Conservation (phyloP, 177 flowering plant species). For the Vitis hybrid region DNA sequence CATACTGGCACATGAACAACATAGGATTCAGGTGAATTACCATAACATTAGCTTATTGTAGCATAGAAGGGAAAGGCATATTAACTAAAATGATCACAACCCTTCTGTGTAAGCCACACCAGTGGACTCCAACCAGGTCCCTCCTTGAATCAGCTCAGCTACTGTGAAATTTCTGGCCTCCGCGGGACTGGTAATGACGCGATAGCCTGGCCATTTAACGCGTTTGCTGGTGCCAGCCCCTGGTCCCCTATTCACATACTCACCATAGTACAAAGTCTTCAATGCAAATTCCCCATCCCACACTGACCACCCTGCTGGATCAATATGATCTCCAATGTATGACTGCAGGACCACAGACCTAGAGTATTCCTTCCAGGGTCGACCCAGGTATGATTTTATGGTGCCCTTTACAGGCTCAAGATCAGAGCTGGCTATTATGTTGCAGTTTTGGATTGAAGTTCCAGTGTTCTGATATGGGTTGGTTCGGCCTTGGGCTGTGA, state of each 20-base stretch:
- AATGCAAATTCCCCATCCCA: conserved; percentile 49
- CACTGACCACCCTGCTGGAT: conserved; percentile 49
- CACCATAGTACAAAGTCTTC: conserved; percentile 65
- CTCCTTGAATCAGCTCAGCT: conserved; percentile 52
- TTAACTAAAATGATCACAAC: conserved; percentile 22
- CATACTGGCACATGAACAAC: no score
- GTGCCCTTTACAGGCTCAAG: conserved; percentile 40
- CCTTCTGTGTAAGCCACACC: conserved; percentile 58
- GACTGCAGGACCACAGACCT: conserved; percentile 63
- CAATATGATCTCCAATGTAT: conserved; percentile 38
- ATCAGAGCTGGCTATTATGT: conserved; percentile 43
- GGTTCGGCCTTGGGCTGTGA: conserved; percentile 63
- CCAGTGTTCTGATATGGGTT: conserved; percentile 70
- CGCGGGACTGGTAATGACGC: conserved; percentile 32
- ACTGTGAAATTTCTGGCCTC: conserved; percentile 62
- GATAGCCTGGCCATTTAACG: conserved; percentile 68
- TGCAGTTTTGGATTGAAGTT: conserved; percentile 55
- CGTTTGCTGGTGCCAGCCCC: conserved; percentile 52
- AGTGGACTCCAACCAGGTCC: conserved; percentile 43
- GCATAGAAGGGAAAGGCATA: not conserved
- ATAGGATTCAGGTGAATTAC: not conserved
- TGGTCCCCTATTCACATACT: conserved; percentile 54
- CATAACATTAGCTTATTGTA: not conserved
- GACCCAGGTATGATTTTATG: conserved; percentile 47
- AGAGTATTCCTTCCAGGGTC: conserved; percentile 73